Percentiles rank a stretch among this genome's conserved stretches.
phyloP scores from a whole-genome alignment of 768 basidiomycete genomes.

The Gautieria morchelliformis region DNA sequence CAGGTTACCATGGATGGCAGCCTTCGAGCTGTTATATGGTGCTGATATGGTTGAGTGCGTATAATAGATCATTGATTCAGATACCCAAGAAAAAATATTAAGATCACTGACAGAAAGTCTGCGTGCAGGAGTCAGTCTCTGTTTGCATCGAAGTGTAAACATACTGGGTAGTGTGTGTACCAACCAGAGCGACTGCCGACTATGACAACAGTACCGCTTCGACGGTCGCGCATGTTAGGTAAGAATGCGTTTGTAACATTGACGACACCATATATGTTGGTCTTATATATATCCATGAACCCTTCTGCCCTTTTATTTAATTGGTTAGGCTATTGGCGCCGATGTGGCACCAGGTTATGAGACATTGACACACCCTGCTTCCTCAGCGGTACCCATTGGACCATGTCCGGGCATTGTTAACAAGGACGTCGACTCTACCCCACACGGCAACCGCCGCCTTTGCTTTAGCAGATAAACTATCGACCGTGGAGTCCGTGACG shows the following conservation, averaged over 20 bases:
- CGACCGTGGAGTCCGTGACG: slow-evolving; percentile 18
- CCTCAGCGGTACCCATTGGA: slow-evolving; percentile 28
- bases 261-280: slow-evolving; percentile 37
- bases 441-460: slow-evolving; percentile 23
- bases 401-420: slow-evolving; percentile 42
- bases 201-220: slow-evolving; percentile 35
- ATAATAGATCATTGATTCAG: background rate
- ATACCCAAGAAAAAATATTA: background rate
- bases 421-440: slow-evolving; percentile 28
- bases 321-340: background rate
- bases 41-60: slow-evolving; percentile 18
- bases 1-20: slow-evolving; percentile 46
- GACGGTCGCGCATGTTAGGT: slow-evolving; percentile 40
- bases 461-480: slow-evolving; percentile 22
- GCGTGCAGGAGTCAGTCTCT: background rate
- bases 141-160: background rate
- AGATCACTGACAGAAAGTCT: background rate
- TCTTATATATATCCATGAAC: slow-evolving; percentile 30
- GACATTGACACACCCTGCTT: slow-evolving; percentile 30
- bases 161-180: slow-evolving; percentile 17
- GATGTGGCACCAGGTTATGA: background rate
- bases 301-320: slow-evolving; percentile 19
- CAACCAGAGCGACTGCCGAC: slow-evolving; percentile 50
- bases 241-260: slow-evolving; percentile 45
- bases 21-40: slow-evolving; percentile 47